phyloP scores from a whole-genome alignment of 441 rosid species.

The Macaranga tanarius region DNA sequence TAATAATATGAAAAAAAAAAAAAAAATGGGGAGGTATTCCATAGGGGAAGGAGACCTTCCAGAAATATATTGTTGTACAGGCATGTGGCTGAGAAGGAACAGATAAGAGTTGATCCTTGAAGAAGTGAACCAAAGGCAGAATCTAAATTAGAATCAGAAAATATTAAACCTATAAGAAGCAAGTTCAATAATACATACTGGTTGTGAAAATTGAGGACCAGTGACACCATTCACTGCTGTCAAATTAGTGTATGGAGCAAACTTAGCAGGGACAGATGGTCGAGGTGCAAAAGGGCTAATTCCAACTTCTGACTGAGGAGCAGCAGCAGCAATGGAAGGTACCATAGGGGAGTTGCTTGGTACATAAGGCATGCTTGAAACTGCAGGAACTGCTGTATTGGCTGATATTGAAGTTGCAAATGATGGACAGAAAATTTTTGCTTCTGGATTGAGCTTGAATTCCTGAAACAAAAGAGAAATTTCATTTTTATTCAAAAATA shows the following conservation, averaged over 20 bases:
- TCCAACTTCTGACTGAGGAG: conserved; percentile 53
- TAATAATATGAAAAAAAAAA: not conserved
- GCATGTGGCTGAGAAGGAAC: not conserved
- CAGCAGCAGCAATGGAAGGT: conserved; percentile 34
- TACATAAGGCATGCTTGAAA: conserved; percentile 47
- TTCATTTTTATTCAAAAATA: not conserved
- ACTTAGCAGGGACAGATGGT: conserved; percentile 52
- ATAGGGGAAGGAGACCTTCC: not conserved
- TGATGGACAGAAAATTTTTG: conserved; percentile 76
- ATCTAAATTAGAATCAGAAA: not conserved
- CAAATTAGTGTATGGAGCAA: conserved; percentile 47
- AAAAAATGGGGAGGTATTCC: not conserved
- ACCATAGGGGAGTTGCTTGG: conserved; percentile 48
- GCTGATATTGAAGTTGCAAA: conserved; percentile 45
- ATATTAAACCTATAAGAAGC: not conserved
- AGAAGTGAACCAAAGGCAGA: not conserved
- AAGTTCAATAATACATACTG: conserved; percentile 45
- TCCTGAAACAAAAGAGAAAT: conserved; percentile 45
- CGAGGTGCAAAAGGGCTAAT: conserved; percentile 48
- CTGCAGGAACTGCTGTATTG: conserved; percentile 43
- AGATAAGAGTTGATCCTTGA: not conserved
- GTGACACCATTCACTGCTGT: conserved; percentile 46
- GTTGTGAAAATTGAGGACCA: conserved; percentile 49
- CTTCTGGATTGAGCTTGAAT: conserved; percentile 82
- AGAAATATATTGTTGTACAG: not conserved